Evolutionary conservation across 352 stramenopile species (phyloP).

Genomic region (Phytophthora nicotianae): DNA sequence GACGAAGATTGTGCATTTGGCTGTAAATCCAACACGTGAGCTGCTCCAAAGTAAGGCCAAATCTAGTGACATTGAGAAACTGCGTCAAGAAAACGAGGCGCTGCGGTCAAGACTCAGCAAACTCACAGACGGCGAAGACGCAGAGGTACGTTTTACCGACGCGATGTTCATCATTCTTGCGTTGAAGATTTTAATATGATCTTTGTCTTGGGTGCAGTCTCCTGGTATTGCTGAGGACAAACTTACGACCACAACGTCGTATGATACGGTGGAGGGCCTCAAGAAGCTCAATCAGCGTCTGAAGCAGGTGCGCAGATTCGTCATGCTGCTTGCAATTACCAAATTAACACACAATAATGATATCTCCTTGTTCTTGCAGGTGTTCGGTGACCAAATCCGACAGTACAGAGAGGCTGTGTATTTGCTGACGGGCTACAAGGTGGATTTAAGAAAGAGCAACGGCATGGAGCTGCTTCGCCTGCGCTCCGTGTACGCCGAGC

Average conservation of each 20-base stretch:
- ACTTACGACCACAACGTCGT: slow-evolving; percentile 81
- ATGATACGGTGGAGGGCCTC: slow-evolving; percentile 85
- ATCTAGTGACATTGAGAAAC: slow-evolving; percentile 42
- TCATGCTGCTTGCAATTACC: background rate
- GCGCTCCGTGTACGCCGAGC: slow-evolving; percentile 83
- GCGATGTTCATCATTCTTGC: background rate
- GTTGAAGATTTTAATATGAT: slow-evolving; percentile 2
- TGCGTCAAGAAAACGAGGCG: slow-evolving; percentile 59
- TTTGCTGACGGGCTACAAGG: slow-evolving; percentile 88
- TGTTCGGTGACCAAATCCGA: slow-evolving; percentile 89
- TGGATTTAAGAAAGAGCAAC: slow-evolving; percentile 86
- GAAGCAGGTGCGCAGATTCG: slow-evolving; percentile 60
- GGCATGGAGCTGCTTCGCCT: slow-evolving; percentile 77
- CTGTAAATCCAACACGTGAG: slow-evolving; percentile 83
- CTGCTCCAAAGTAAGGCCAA: slow-evolving; percentile 54
- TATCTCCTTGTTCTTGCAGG: slow-evolving; percentile 31
- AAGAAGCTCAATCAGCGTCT: slow-evolving; percentile 88
- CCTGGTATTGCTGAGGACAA: slow-evolving; percentile 30
- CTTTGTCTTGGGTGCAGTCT: slow-evolving; percentile 14
- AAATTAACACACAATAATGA: background rate
- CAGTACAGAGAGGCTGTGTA: slow-evolving; percentile 91
- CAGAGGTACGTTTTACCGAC: slow-evolving; percentile 28
- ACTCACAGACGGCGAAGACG: slow-evolving; percentile 32
- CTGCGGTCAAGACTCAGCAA: slow-evolving; percentile 56
- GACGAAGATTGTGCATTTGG: slow-evolving; percentile 89